Base-by-base conservation (phyloP, 129 eudicot genomes). In the Smallanthus sonchifolius region DNA sequence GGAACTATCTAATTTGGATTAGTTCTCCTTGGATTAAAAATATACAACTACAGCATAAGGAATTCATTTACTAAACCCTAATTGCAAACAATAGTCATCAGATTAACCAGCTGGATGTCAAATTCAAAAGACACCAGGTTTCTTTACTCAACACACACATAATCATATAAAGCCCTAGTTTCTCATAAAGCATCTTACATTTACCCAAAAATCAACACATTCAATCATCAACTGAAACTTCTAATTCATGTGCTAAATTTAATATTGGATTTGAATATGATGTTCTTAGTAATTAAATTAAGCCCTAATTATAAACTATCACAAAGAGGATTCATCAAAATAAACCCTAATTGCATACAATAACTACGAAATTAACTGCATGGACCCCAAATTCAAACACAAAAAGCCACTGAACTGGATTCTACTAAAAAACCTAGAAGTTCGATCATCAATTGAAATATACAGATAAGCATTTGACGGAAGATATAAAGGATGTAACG, bases 101-200 rank as follows among this genome's bases (percentile, higher is more conserved):
- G 59, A 59, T 73, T 73, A 60, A 54, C 52, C 17, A 7, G 38
- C 39, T 10, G 66, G 36, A 55, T 7, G 20, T 10, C 38, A 10
- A 20, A 42, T 20, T 36, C 30, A 39, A 37, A 51, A 65, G 30
- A 48, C 36, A 17, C 0, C 40, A 11, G 62, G 1, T 13, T 17
- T 59, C 36, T 45, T 59, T 24, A 36, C 65, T 38, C 38, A 20
- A 52, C 2, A 7, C 67, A 72, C 42, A 24, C 24, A 4, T 19
- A 75, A 16, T 30, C 39, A 2, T 48, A 77, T 7, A 44, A 76
- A 77, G 16, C 75, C 75, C 75, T 77, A 67, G 67, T 69, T 72
- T 40, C 52, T 42, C 56, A 39, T 36, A 30, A 52, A 64, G 34
- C 78, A 66, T 19, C 49, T 3, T 30, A 49, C 60, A 77, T 57